Evolutionary conservation across 2,329 filamentous ascomycete species (phyloP).

Genomic region (Scedosporium minutisporum): DNA sequence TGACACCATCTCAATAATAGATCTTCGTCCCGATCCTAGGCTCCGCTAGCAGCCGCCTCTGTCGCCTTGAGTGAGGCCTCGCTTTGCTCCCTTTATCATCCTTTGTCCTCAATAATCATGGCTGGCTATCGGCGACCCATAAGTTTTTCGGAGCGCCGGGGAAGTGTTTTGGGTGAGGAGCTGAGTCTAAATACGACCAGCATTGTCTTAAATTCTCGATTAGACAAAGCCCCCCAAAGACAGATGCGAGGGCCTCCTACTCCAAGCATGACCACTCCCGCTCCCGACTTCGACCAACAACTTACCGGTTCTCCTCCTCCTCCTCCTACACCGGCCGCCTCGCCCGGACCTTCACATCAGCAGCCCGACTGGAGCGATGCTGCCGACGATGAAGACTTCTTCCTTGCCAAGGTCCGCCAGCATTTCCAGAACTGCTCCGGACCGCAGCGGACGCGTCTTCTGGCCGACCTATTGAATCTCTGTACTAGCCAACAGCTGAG

Average conservation of each 20-base stretch:
- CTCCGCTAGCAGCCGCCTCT: not conserved
- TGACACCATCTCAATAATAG: not conserved
- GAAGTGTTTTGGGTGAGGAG: slow-evolving; percentile 48
- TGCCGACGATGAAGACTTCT: slow-evolving; percentile 72
- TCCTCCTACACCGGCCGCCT: slow-evolving; percentile 56
- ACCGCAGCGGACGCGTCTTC: slow-evolving; percentile 66
- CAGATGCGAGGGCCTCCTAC: slow-evolving; percentile 50
- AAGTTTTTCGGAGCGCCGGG: slow-evolving; percentile 53
- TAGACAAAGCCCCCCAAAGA: slow-evolving; percentile 43
- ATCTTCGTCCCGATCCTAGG: not conserved
- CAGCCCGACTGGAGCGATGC: slow-evolving; percentile 67
- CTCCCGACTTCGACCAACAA: slow-evolving; percentile 52
- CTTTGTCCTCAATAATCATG: slow-evolving; percentile 20
- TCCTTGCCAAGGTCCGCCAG: slow-evolving; percentile 67
- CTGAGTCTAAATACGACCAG: slow-evolving; percentile 42
- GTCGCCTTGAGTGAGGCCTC: not conserved
- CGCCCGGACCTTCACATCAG: slow-evolving; percentile 50
- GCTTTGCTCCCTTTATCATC: not conserved
- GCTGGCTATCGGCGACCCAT: slow-evolving; percentile 37
- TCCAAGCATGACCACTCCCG: slow-evolving; percentile 56
- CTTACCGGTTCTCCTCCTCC: slow-evolving; percentile 53
- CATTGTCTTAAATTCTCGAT: slow-evolving; percentile 31
- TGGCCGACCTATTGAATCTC: slow-evolving; percentile 83
- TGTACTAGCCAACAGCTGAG: slow-evolving; percentile 93
- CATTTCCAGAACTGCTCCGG: slow-evolving; percentile 72